phyloP scores from a whole-genome alignment of 1,284 basidiomycete species.

The Trametes hirsuta region DNA sequence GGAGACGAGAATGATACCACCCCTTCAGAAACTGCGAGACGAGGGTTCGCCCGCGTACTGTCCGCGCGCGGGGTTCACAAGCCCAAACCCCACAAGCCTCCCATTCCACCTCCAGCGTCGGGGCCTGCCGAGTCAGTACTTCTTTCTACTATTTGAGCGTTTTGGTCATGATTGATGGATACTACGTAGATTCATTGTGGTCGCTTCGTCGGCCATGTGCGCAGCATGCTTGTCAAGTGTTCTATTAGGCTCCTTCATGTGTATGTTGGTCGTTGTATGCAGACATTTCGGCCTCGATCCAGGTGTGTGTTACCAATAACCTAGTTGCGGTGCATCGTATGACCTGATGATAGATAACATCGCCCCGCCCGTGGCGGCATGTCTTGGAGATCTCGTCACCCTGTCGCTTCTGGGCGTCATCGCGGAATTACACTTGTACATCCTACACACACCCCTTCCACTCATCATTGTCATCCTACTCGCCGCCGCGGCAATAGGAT shows the following conservation, averaged over 20 bases:
- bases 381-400: conserved; percentile 91
- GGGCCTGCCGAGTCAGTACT: conserved; percentile 57
- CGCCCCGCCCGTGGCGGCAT: conserved; percentile 90
- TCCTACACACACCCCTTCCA: conserved; percentile 69
- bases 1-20: conserved; percentile 1
- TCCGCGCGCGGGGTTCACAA: conserved; percentile 20
- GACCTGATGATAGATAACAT: conserved; percentile 76
- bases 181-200: conserved; percentile 70
- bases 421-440: conserved; percentile 65
- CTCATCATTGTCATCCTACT: conserved; percentile 59
- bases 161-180: neutral
- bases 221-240: conserved; percentile 82
- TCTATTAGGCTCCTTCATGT: conserved; percentile 93
- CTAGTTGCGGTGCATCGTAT: conserved; percentile 2
- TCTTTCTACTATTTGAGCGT: neutral
- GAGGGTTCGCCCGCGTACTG: neutral
- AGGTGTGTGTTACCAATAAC: conserved; percentile 50
- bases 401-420: conserved; percentile 76
- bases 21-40: neutral
- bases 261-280: conserved; percentile 80
- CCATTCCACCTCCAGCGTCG: conserved; percentile 33
- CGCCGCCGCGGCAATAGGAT: conserved; percentile 60
- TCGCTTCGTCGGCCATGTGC: conserved; percentile 89
- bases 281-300: conserved; percentile 81
- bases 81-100: conserved; percentile 14